phyloP scores from a whole-genome alignment of 2,329 filamentous ascomycete species.

The Calonectria pteridis region DNA sequence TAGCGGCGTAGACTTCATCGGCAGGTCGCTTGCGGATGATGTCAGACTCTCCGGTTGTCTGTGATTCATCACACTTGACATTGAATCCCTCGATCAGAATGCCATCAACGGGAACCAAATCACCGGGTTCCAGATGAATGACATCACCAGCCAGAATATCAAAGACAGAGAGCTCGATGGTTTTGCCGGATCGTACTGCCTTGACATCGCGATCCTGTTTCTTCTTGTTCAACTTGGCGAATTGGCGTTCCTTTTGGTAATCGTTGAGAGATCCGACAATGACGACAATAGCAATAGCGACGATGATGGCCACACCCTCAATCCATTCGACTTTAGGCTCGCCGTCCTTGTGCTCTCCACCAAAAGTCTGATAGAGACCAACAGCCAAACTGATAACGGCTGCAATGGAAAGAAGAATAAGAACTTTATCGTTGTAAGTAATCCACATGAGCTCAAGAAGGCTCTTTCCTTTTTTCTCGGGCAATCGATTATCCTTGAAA shows the following conservation, averaged over 20 bases:
- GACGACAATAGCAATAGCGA: constrained; percentile 83
- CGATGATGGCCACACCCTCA: constrained; percentile 85
- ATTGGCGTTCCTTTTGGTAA: constrained; percentile 84
- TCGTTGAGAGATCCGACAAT: constrained; percentile 83
- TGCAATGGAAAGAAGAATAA: constrained; percentile 78
- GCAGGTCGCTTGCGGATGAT: constrained; percentile 76
- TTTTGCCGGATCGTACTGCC: constrained; percentile 77
- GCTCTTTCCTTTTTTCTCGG: constrained; percentile 80
- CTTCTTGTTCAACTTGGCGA: constrained; percentile 82
- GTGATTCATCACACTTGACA: constrained; percentile 82
- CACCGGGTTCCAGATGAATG: constrained; percentile 79
- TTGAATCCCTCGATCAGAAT: constrained; percentile 80
- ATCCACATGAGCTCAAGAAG: constrained; percentile 83
- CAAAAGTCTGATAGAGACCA: constrained; percentile 81
- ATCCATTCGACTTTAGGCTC: constrained; percentile 79
- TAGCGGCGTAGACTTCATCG: constrained; percentile 77
- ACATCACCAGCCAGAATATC: constrained; percentile 79
- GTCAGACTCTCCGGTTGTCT: constrained; percentile 84
- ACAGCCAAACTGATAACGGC: constrained; percentile 80
- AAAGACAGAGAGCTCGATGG: constrained; percentile 76
- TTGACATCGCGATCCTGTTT: constrained; percentile 83
- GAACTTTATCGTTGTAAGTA: constrained; percentile 85
- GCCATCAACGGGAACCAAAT: constrained; percentile 80
- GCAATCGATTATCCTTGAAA: constrained; percentile 78
- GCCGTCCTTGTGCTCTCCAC: constrained; percentile 62